These are phyloP conservation scores for Yarrowia sp. DNA, from an alignment of 805 yeast genomes.

Conservation along the genomic window DNA sequence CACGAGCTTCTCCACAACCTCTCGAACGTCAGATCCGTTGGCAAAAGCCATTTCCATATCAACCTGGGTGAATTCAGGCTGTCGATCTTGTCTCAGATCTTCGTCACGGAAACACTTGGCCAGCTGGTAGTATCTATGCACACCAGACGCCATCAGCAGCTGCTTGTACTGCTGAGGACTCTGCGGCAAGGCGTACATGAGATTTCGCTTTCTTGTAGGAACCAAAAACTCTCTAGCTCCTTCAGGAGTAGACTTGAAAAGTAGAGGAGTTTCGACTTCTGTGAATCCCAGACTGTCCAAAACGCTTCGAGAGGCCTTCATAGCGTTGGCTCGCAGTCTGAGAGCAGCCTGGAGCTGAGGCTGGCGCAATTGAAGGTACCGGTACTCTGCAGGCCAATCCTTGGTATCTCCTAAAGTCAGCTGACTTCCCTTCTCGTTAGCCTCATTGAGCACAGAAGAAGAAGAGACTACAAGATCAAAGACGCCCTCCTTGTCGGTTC, in stretches of 20 bases:
- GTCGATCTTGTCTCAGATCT: constrained; percentile 92
- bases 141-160: constrained; percentile 91
- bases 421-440: constrained; percentile 72
- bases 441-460: constrained; percentile 64
- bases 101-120: constrained; percentile 97
- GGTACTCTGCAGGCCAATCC: constrained; percentile 76
- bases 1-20: constrained; percentile 66
- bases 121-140: constrained; percentile 82
- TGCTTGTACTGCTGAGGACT: constrained; percentile 98
- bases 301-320: constrained; percentile 51
- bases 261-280: constrained; percentile 90
- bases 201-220: constrained; percentile 72
- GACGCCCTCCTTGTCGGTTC: constrained; percentile 42
- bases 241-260: constrained; percentile 96
- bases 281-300: constrained; percentile 59
- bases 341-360: constrained; percentile 47
- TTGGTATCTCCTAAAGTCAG: constrained; percentile 64
- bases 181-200: constrained; percentile 91
- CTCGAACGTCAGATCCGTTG: constrained; percentile 68
- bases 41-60: constrained; percentile 94
- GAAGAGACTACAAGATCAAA: constrained; percentile 67
- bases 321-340: constrained; percentile 49
- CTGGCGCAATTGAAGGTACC: constrained; percentile 80
- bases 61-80: constrained; percentile 97
- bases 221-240: constrained; percentile 97